Percentiles rank a stretch among this genome's conserved stretches.
Conservation (phyloP, 805 yeast genomes). For the Saccharomycopsis amapae region DNA sequence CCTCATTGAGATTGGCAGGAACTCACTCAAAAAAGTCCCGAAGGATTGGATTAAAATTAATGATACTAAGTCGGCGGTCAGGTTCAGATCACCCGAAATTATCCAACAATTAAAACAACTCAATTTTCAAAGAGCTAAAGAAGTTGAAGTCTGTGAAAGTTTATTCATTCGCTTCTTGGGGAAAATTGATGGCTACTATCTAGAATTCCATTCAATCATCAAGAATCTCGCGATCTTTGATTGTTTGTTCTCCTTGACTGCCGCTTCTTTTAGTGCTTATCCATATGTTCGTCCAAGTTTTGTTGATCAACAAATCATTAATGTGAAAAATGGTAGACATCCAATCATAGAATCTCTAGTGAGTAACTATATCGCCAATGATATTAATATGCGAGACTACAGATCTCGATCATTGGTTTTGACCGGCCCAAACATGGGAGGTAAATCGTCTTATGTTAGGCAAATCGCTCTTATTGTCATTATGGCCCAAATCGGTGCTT, state of each 20-base stretch:
- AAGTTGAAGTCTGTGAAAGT: conserved; percentile 39
- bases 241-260: conserved; percentile 59
- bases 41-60: conserved; percentile 69
- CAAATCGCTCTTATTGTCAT: conserved; percentile 65
- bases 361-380: conserved; percentile 56
- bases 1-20: conserved; percentile 66
- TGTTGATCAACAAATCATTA: conserved; percentile 39
- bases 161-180: conserved; percentile 38
- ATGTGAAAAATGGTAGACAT: conserved; percentile 52
- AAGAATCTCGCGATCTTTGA: conserved; percentile 50
- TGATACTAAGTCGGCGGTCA: conserved; percentile 57
- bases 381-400: conserved; percentile 38
- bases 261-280: conserved; percentile 42
- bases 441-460: conserved; percentile 70
- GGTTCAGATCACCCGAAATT: conserved; percentile 65
- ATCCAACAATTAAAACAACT: conserved; percentile 43
- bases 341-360: conserved; percentile 55
- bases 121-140: conserved; percentile 53
- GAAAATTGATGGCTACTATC: conserved; percentile 33
- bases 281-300: conserved; percentile 46
- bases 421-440: conserved; percentile 89
- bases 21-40: conserved; percentile 52
- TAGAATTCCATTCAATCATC: conserved; percentile 37
- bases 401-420: conserved; percentile 49
- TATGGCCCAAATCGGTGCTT: conserved; percentile 74